These are phyloP conservation scores for Mortierella sp. DNA, from an alignment of 371 early-diverging fungal genomes.

Conservation along the genomic window DNA sequence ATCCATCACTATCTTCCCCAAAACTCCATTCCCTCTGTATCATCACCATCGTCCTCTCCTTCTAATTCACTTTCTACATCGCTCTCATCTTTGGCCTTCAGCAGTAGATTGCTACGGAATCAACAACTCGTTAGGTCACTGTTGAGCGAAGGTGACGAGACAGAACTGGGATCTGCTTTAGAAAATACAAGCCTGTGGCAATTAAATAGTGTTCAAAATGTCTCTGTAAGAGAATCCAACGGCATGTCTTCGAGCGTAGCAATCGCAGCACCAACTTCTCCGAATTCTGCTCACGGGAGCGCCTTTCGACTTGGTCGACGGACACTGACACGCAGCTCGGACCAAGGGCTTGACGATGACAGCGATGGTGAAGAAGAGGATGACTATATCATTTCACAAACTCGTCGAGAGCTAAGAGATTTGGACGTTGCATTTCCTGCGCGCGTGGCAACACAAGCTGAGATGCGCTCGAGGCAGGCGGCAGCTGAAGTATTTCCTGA, in stretches of 20 bases:
- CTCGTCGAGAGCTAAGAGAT: background rate
- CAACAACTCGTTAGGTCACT: background rate
- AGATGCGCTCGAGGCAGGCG: background rate
- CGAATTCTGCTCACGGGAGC: background rate
- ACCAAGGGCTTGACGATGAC: background rate
- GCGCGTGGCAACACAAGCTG: background rate
- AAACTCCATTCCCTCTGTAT: background rate
- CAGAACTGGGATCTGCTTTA: background rate
- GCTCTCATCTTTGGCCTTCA: constrained; percentile 18
- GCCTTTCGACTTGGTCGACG: background rate
- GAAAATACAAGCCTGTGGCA: background rate
- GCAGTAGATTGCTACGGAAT: background rate
- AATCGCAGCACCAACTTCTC: background rate
- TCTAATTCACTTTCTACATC: constrained; percentile 9
- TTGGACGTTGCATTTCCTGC: background rate
- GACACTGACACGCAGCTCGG: background rate
- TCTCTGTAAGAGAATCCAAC: background rate
- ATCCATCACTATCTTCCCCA: constrained; percentile 9
- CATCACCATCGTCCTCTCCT: constrained; percentile 8
- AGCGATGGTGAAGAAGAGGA: background rate
- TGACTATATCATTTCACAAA: background rate
- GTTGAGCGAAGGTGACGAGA: background rate
- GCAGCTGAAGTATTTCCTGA: background rate
- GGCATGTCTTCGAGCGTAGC: background rate
- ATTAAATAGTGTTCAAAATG: background rate